A percentile compares a stretch with the other conserved stretches of the same genome.
Evolutionary conservation across 1,139 yeast species (phyloP).

Genomic region (Nakaseomyces kungkrabaensis): DNA sequence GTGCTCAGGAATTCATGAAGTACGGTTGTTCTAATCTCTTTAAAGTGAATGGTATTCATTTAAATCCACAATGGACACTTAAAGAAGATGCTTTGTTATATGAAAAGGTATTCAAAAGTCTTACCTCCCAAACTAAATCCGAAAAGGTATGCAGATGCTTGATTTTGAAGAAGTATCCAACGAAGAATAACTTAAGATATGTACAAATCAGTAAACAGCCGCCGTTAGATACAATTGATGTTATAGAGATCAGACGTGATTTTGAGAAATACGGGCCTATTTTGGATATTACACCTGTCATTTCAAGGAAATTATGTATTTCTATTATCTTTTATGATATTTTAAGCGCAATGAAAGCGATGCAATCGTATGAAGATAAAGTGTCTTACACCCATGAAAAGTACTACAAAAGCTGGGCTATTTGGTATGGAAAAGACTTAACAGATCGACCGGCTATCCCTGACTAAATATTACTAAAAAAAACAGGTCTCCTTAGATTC

Average conservation of each 20-base stretch:
- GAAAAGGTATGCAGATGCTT: conserved; percentile 31
- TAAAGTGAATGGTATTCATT: conserved; percentile 47
- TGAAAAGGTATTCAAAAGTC: not conserved
- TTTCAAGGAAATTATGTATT: conserved; percentile 56
- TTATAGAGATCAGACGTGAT: conserved; percentile 38
- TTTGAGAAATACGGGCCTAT: conserved; percentile 51
- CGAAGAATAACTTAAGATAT: conserved; percentile 7
- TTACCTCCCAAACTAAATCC: not conserved
- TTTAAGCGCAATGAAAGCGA: conserved; percentile 54
- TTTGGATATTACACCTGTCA: conserved; percentile 54
- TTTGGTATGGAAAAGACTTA: conserved; percentile 61
- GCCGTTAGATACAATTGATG: conserved; percentile 32
- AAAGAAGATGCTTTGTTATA: conserved; percentile 5
- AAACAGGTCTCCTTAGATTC: too few relatives aligned
- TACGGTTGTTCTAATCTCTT: conserved; percentile 51
- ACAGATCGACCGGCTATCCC: conserved; percentile 41
- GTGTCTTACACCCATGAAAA: conserved; percentile 34
- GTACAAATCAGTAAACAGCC: conserved; percentile 19
- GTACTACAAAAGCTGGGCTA: conserved; percentile 47
- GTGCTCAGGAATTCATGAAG: conserved; percentile 47
- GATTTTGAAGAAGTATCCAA: conserved; percentile 30
- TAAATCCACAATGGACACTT: conserved; percentile 34
- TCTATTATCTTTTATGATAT: conserved; percentile 56
- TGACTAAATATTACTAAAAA: not conserved
- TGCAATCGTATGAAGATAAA: conserved; percentile 34